Base-by-base conservation (phyloP, 305 asterid species). In the Fraxinus velutina region DNA sequence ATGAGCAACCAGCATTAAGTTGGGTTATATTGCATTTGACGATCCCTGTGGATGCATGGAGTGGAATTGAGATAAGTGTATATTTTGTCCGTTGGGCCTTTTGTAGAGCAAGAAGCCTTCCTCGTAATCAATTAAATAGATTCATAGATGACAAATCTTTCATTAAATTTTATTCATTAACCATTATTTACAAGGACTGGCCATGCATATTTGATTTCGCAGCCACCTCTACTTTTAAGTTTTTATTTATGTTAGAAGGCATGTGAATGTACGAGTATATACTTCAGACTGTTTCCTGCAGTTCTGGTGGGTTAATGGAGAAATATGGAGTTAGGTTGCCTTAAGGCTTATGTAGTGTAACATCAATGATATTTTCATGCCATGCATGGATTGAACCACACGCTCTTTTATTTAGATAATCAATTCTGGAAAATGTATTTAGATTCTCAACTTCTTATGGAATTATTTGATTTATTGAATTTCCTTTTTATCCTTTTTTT, bases 401-500 rank as follows among this genome's bases (percentile, higher is more conserved):
- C 1, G 19, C 60, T 47, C 32, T 21, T 17, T 60, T 21, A 60
- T 60, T 19, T 21, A 21, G 70, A 60, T 5, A 55, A 21, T 60
- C 22, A 60, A 60, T 19, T 60, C 27, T 6, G 29, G 70, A 7
- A 60, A 21, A 17, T 19, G 12, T 60, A 60, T 60, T 60, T 60
- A 22, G 12, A 19, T 60, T 19, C 71, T 6, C 30, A 7, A 60
- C 32, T 60, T 60, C 71, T 57, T n/a, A 19, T 21, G 30, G 71
- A 60, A 27, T 22, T 19, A 24, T 66, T 36, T 34, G 32, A 62
- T 70, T 7, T 29, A 37, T 37, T 32, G 37, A 68, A 47, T 79
- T 81, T 34, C 55, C 27, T 12, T 81, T 55, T 80, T 13, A 6
- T 75, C 70, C 10, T 39, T 29, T 81, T 50, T 75, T 34, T 78